Percentiles rank a stretch among this genome's conserved stretches.
These are phyloP conservation scores for Leucaena leucocephala DNA, from an alignment of 306 rosid species.

Conservation along the genomic window DNA sequence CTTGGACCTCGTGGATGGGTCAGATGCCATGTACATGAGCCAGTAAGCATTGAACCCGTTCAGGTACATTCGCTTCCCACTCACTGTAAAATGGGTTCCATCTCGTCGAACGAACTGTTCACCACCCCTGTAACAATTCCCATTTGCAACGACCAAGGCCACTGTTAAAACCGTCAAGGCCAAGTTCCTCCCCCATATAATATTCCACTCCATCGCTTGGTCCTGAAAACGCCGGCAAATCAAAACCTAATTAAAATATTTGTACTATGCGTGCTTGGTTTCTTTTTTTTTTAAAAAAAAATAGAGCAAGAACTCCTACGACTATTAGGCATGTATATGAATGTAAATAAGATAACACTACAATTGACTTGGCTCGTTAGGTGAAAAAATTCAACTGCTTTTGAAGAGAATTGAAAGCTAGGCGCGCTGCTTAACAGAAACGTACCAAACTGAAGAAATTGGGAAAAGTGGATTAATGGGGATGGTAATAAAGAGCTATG, in stretches of 20 bases:
- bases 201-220: background rate
- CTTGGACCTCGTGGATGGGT: constrained; percentile 46
- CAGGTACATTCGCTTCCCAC: constrained; percentile 42
- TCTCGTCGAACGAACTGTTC: constrained; percentile 35
- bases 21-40: constrained; percentile 58
- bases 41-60: constrained; percentile 66
- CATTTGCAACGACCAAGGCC: constrained; percentile 27
- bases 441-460: background rate
- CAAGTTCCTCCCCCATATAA: background rate
- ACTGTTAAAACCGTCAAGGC: background rate
- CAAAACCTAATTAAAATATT: background rate
- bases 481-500: background rate
- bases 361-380: background rate
- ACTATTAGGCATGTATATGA: background rate
- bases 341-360: background rate
- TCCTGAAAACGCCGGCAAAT: background rate
- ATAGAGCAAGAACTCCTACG: background rate
- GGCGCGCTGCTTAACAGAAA: background rate
- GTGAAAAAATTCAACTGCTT: background rate
- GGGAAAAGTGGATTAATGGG: background rate
- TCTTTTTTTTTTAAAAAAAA: background rate
- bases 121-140: background rate
- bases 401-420: background rate
- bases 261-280: background rate
- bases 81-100: constrained; percentile 45